Percentiles rank a stretch among this genome's conserved stretches.
phyloP scores from a whole-genome alignment of 257 asterid species.

The Solanum appendiculatum region DNA sequence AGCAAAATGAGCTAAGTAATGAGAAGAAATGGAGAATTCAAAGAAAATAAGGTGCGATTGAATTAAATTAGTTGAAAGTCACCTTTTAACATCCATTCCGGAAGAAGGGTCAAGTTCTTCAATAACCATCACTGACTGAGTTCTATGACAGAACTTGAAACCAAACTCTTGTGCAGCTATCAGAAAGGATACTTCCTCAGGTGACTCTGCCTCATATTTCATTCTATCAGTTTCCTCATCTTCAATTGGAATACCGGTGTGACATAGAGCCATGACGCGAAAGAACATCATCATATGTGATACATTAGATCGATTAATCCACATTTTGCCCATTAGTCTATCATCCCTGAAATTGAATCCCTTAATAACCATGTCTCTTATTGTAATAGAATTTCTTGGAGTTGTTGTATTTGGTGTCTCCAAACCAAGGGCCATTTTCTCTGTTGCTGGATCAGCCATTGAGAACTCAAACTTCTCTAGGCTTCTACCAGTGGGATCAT shows the following conservation, averaged over 20 bases:
- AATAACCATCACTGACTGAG: conserved; percentile 60
- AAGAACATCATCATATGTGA: conserved; percentile 57
- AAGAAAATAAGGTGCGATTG: background rate
- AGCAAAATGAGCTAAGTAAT: background rate
- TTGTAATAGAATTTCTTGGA: conserved; percentile 14
- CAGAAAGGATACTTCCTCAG: conserved; percentile 88
- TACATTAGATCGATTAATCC: conserved; percentile 53
- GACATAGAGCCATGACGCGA: conserved; percentile 76
- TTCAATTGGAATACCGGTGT: conserved; percentile 84
- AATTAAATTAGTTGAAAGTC: background rate
- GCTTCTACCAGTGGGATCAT: conserved; percentile 45
- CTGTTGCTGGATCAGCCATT: conserved; percentile 40
- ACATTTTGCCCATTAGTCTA: conserved; percentile 67
- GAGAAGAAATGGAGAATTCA: background rate
- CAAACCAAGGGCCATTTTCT: conserved; percentile 32
- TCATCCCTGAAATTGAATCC: conserved; percentile 87
- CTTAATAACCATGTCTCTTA: conserved; percentile 22
- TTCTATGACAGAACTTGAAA: conserved; percentile 78
- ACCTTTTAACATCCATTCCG: conserved; percentile 67
- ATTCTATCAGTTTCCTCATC: conserved; percentile 49
- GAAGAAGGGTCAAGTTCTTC: conserved; percentile 65
- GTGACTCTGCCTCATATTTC: conserved; percentile 90
- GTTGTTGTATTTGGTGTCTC: conserved; percentile 6
- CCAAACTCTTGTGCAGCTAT: conserved; percentile 95
- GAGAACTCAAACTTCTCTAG: conserved; percentile 55